These are phyloP conservation scores for Calendula officinalis DNA, from an alignment of 129 eudicot genomes.

Conservation along the genomic window DNA sequence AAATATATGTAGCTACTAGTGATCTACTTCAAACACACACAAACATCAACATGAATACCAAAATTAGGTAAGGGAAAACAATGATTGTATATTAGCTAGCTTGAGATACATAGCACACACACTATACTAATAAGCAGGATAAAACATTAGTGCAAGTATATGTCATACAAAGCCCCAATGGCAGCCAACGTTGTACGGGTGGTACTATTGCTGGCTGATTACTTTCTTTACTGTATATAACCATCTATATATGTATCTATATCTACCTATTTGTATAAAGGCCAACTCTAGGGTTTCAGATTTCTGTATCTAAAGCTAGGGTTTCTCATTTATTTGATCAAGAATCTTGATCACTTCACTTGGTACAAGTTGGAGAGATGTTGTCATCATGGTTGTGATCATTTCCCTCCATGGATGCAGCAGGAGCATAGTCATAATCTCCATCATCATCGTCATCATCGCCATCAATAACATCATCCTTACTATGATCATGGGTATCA, in stretches of 20 bases:
- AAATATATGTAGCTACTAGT: background rate
- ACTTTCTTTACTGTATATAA: background rate
- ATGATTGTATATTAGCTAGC: conserved; percentile 5
- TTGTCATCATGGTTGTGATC: background rate
- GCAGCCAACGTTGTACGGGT: background rate
- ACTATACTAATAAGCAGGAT: background rate
- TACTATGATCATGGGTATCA: conserved; percentile 4
- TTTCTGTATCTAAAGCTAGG: conserved; percentile 25
- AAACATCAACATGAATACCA: conserved; percentile 1
- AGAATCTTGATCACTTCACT: conserved; percentile 6
- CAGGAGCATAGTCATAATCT: conserved; percentile 43
- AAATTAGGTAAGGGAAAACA: background rate
- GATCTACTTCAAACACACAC: conserved; percentile 16
- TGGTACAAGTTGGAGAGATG: conserved; percentile 8
- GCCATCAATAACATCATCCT: conserved; percentile 33
- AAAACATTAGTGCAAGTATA: conserved; percentile 10
- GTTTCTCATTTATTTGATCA: conserved; percentile 18
- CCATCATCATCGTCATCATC: conserved; percentile 40
- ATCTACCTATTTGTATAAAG: conserved; percentile 16
- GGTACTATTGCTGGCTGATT: conserved; percentile 3
- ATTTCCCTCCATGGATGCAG: conserved; percentile 44
- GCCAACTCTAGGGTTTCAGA: conserved; percentile 2
- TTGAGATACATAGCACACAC: background rate
- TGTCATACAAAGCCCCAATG: background rate
- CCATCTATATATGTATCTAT: conserved; percentile 1